phyloP scores from a whole-genome alignment of 202 grass and related monocot species.

The Thinopyrum obtusiflorum region DNA sequence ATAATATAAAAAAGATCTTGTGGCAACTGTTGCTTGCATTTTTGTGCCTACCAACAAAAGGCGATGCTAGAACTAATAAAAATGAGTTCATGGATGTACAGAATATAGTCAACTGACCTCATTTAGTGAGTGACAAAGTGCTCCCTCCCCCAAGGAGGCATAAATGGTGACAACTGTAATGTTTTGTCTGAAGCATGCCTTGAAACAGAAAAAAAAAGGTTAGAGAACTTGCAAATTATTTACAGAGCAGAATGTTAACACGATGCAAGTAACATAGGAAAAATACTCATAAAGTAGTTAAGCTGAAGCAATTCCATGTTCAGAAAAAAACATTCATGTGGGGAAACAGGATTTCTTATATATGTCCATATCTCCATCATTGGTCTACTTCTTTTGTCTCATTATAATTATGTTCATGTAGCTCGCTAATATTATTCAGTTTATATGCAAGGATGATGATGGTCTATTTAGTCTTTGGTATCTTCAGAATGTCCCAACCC shows the following conservation, averaged over 20 bases:
- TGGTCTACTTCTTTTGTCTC: neutral
- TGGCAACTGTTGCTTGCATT: neutral
- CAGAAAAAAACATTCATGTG: neutral
- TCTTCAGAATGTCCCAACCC: neutral
- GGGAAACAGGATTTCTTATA: neutral
- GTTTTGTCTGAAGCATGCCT: conserved; percentile 95
- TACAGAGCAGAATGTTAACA: neutral
- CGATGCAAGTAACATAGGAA: conserved; percentile 11
- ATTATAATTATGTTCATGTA: conserved; percentile 4
- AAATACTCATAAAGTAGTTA: neutral
- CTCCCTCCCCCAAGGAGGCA: conserved; percentile 83
- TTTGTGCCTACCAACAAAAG: conserved; percentile 10
- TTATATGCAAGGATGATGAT: neutral
- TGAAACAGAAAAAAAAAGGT: conserved; percentile 30
- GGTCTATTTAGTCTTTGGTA: neutral
- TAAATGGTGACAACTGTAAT: conserved; percentile 89
- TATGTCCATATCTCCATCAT: neutral
- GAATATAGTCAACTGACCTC: conserved; percentile 52
- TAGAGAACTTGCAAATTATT: conserved; percentile 18
- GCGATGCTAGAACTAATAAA: neutral
- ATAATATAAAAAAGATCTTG: neutral
- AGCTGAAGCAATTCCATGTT: neutral
- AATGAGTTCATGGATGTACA: neutral
- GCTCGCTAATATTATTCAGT: neutral
- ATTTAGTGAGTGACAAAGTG: conserved; percentile 91